Percentiles rank a stretch among this genome's conserved stretches.
These are phyloP conservation scores for Beta corolliflora DNA, from an alignment of 179 eudicot genomes.

Conservation along the genomic window DNA sequence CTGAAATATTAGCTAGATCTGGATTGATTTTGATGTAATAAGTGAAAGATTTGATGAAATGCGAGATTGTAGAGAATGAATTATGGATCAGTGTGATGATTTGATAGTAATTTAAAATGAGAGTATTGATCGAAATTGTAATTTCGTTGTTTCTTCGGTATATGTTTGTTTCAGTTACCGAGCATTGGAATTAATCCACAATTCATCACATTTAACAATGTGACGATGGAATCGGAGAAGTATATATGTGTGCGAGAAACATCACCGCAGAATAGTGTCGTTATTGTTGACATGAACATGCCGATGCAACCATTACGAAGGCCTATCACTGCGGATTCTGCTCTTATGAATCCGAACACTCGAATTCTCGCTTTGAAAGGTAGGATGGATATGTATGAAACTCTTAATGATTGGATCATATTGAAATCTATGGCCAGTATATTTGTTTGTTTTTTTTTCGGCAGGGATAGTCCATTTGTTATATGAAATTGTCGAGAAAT, in stretches of 20 bases:
- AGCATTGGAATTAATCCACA: slow-evolving; percentile 90
- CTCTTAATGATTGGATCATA: neutral
- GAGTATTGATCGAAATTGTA: slow-evolving; percentile 10
- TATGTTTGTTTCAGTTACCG: slow-evolving; percentile 57
- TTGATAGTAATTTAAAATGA: neutral
- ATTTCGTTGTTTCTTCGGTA: neutral
- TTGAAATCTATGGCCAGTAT: neutral
- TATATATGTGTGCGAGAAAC: slow-evolving; percentile 96
- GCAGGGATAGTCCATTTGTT: neutral
- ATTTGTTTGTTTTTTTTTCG: neutral
- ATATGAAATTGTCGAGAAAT: neutral
- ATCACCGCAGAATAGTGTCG: slow-evolving; percentile 90
- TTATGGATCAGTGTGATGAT: slow-evolving; percentile 25
- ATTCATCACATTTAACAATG: slow-evolving; percentile 92
- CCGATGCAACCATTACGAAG: slow-evolving; percentile 91
- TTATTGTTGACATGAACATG: slow-evolving; percentile 93
- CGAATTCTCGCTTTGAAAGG: slow-evolving; percentile 91
- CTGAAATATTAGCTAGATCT: slow-evolving; percentile 26
- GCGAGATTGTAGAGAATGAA: neutral
- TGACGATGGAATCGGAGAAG: slow-evolving; percentile 98
- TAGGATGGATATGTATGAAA: slow-evolving; percentile 20
- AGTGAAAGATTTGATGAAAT: slow-evolving; percentile 5
- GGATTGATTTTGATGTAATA: neutral
- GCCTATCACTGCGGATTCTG: slow-evolving; percentile 95
- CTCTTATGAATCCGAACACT: slow-evolving; percentile 87